Evolutionary conservation across 345 rosid genomes (phyloP).

Genomic region (Mangifera indica): DNA sequence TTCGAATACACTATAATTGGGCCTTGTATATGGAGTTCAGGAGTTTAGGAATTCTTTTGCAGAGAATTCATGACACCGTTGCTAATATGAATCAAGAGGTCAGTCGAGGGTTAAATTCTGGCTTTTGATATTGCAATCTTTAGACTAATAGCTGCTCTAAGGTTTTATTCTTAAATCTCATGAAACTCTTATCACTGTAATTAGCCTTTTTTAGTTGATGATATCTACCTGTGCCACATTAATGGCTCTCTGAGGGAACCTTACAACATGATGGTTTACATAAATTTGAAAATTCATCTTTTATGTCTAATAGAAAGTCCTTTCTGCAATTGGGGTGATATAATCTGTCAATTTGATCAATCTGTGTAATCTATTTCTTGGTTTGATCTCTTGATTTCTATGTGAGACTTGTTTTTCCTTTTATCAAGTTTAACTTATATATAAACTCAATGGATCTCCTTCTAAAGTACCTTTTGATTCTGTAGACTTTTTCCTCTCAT

Average conservation of each 20-base stretch:
- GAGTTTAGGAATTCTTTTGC: conserved; percentile 49
- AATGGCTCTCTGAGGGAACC: not conserved
- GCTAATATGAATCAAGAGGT: conserved; percentile 68
- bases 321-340: not conserved
- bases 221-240: not conserved
- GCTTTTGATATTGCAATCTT: conserved; percentile 3
- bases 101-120: conserved; percentile 21
- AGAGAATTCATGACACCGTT: conserved; percentile 57
- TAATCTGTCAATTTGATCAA: not conserved
- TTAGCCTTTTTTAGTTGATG: not conserved
- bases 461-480: not conserved
- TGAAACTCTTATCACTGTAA: not conserved
- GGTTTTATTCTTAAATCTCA: not conserved
- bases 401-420: not conserved
- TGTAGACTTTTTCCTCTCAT: not conserved
- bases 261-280: not conserved
- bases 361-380: not conserved
- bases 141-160: not conserved
- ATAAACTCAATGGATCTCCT: conserved; percentile 4
- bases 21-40: conserved; percentile 57
- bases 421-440: not conserved
- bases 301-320: not conserved
- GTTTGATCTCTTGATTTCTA: not conserved
- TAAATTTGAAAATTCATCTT: not conserved
- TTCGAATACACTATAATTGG: conserved; percentile 30